A percentile compares a stretch with the other conserved stretches of the same genome.
Conservation (phyloP, 768 basidiomycete species). For the Podaxis sp. region DNA sequence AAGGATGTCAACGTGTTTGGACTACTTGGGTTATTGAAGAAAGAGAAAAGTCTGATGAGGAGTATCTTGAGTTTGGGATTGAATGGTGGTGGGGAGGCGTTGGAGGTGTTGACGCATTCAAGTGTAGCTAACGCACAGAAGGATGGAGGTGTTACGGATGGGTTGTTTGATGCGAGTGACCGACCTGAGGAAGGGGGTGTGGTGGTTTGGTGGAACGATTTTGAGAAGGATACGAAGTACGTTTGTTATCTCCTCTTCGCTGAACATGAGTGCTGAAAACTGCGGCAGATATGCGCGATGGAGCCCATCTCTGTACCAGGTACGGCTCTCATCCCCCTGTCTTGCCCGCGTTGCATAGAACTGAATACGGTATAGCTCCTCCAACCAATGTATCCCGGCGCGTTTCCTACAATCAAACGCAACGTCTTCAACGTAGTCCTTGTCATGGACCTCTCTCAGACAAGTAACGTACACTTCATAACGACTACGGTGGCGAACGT, state of each 20-base stretch:
- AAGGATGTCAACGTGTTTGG: slow-evolving; percentile 72
- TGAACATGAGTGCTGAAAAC: neutral
- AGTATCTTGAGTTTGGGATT: slow-evolving; percentile 65
- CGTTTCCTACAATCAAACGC: slow-evolving; percentile 66
- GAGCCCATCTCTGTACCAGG: slow-evolving; percentile 48
- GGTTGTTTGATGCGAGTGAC: slow-evolving; percentile 91
- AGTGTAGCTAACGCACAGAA: slow-evolving; percentile 50
- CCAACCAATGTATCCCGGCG: slow-evolving; percentile 76
- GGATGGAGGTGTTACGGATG: slow-evolving; percentile 54
- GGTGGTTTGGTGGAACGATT: slow-evolving; percentile 87
- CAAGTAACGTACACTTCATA: slow-evolving; percentile 59
- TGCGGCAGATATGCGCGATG: slow-evolving; percentile 48
- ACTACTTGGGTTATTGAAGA: slow-evolving; percentile 67
- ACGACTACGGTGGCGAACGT: slow-evolving; percentile 62
- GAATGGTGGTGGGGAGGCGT: slow-evolving; percentile 51
- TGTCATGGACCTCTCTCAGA: slow-evolving; percentile 74
- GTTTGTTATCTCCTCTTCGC: slow-evolving; percentile 18
- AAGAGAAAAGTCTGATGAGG: slow-evolving; percentile 63
- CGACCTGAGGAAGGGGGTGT: slow-evolving; percentile 71
- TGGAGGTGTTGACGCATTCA: slow-evolving; percentile 71
- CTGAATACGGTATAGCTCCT: slow-evolving; percentile 48
- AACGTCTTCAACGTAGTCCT: slow-evolving; percentile 88
- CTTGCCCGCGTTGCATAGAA: neutral
- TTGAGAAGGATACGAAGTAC: slow-evolving; percentile 78
- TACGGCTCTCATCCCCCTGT: slow-evolving; percentile 26